phyloP scores from a whole-genome alignment of 2,329 filamentous ascomycete genomes.

The Paraconiothyrium brasiliense region DNA sequence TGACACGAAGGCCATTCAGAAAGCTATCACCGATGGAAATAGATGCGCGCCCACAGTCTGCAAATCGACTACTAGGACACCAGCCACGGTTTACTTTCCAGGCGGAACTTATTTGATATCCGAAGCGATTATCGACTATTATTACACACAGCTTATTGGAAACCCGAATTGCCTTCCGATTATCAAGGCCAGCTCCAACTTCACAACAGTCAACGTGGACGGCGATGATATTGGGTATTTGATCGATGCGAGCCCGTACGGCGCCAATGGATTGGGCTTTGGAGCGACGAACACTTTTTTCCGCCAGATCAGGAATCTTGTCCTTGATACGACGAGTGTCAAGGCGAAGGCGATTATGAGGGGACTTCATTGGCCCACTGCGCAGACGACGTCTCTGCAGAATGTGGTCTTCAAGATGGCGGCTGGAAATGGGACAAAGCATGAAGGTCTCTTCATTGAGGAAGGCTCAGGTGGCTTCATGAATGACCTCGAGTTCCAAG shows the following conservation, averaged over 20 bases:
- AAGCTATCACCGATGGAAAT: slow-evolving; percentile 51
- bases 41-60: slow-evolving; percentile 55
- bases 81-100: slow-evolving; percentile 67
- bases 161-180: slow-evolving; percentile 66
- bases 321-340: slow-evolving; percentile 67
- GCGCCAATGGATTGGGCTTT: slow-evolving; percentile 49
- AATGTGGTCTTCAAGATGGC: slow-evolving; percentile 58
- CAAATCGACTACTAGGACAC: slow-evolving; percentile 59
- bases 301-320: slow-evolving; percentile 71
- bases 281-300: slow-evolving; percentile 70
- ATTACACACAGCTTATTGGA: slow-evolving; percentile 70
- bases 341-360: slow-evolving; percentile 57
- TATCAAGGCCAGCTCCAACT: slow-evolving; percentile 63
- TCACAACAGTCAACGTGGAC: slow-evolving; percentile 41
- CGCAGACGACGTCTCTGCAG: slow-evolving; percentile 57
- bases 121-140: slow-evolving; percentile 68
- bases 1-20: slow-evolving; percentile 64
- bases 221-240: slow-evolving; percentile 39
- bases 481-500: slow-evolving; percentile 56
- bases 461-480: slow-evolving; percentile 57
- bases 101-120: slow-evolving; percentile 68
- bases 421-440: slow-evolving; percentile 54
- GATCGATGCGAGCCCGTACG: slow-evolving; percentile 66
- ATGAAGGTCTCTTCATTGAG: slow-evolving; percentile 57
- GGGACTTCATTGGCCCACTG: slow-evolving; percentile 57